phyloP scores from a whole-genome alignment of 768 basidiomycete species.

The Paxillus involutus region DNA sequence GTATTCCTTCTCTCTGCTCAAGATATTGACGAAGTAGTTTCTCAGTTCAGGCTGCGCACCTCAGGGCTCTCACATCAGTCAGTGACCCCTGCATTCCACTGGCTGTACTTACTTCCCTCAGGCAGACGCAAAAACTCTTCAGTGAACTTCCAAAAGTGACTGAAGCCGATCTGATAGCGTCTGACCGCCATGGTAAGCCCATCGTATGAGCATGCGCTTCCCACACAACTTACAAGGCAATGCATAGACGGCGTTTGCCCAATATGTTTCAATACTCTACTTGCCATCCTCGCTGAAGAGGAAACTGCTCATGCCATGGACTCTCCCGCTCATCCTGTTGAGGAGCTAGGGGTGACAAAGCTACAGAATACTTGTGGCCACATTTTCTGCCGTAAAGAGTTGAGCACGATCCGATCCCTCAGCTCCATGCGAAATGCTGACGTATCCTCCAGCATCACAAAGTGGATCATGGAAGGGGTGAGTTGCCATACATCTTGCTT shows the following conservation, averaged over 20 bases:
- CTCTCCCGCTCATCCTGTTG: slow-evolving; percentile 70
- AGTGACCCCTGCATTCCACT: neutral
- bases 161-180: slow-evolving; percentile 46
- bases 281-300: slow-evolving; percentile 71
- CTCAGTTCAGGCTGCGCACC: slow-evolving; percentile 25
- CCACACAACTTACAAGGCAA: neutral
- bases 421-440: slow-evolving; percentile 14
- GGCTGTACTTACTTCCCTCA: slow-evolving; percentile 16
- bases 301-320: slow-evolving; percentile 76
- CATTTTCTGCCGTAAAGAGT: slow-evolving; percentile 84
- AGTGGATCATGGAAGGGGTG: slow-evolving; percentile 63
- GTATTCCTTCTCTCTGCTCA: slow-evolving; percentile 18
- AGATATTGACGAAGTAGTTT: slow-evolving; percentile 30
- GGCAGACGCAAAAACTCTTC: slow-evolving; percentile 41
- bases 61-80: slow-evolving; percentile 29
- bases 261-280: slow-evolving; percentile 71
- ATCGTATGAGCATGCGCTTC: neutral
- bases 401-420: slow-evolving; percentile 27
- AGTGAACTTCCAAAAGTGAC: slow-evolving; percentile 47
- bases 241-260: slow-evolving; percentile 66
- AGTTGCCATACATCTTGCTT: slow-evolving; percentile 18
- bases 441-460: slow-evolving; percentile 50
- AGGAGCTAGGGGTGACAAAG: slow-evolving; percentile 69
- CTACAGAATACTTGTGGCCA: slow-evolving; percentile 59
- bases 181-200: slow-evolving; percentile 47